Percentiles rank a stretch among this genome's conserved stretches.
Evolutionary conservation across 495 filamentous ascomycete species (phyloP).

Genomic region (Wilcoxina mikolae): DNA sequence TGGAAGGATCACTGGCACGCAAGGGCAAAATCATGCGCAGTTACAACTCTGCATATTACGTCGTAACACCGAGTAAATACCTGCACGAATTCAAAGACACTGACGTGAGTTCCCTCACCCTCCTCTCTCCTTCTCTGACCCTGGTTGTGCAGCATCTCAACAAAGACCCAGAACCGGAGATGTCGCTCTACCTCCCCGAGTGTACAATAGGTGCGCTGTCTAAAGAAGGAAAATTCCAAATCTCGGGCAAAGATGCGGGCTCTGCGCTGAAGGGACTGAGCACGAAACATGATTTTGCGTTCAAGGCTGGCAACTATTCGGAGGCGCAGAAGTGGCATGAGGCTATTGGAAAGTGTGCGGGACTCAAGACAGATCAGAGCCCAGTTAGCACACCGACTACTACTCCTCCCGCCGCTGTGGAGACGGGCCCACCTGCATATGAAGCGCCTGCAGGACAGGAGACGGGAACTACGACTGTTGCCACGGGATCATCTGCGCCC

Average conservation of each 20-base stretch:
- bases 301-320: conserved; percentile 35
- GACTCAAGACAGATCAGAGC: background rate
- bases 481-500: background rate
- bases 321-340: conserved; percentile 23
- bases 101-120: conserved; percentile 35
- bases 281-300: conserved; percentile 47
- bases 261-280: conserved; percentile 41
- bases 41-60: conserved; percentile 72
- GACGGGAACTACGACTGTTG: background rate
- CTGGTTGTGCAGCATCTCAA: conserved; percentile 39
- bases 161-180: conserved; percentile 67
- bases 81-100: conserved; percentile 92
- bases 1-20: conserved; percentile 75
- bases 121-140: background rate
- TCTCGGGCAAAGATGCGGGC: conserved; percentile 82
- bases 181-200: conserved; percentile 85
- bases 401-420: background rate
- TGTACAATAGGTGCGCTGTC: conserved; percentile 52
- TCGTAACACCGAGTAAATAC: conserved; percentile 69
- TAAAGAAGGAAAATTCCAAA: conserved; percentile 63
- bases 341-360: conserved; percentile 10
- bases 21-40: conserved; percentile 63
- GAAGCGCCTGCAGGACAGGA: too few species aligned
- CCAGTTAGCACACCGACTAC: background rate
- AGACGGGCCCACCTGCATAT: too few species aligned